These are phyloP conservation scores for Cymbopogon citratus DNA, from an alignment of 176 grass and related monocot species.

Conservation along the genomic window DNA sequence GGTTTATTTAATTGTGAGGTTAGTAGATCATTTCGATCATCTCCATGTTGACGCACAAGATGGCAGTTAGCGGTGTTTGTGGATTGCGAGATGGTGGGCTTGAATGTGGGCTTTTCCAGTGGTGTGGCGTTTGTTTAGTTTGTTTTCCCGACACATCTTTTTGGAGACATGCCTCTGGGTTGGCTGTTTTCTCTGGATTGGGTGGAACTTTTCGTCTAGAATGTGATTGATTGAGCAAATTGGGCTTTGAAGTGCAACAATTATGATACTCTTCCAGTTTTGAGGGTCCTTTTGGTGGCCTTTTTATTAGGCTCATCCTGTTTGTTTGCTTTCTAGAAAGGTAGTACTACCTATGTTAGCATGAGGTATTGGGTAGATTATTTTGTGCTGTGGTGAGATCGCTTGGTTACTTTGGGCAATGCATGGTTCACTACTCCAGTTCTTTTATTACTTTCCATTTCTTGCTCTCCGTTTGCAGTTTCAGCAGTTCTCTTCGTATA, in stretches of 20 bases:
- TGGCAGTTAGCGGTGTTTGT: neutral
- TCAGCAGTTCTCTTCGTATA: neutral
- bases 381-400: neutral
- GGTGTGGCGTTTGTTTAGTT: slow-evolving; percentile 14
- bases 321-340: slow-evolving; percentile 18
- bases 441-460: neutral
- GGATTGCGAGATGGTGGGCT: neutral
- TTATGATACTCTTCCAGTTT: slow-evolving; percentile 11
- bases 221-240: slow-evolving; percentile 22
- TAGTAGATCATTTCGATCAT: neutral
- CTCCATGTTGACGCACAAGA: neutral
- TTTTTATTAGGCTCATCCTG: slow-evolving; percentile 32
- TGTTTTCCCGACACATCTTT: slow-evolving; percentile 7
- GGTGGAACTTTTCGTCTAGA: slow-evolving; percentile 13
- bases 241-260: neutral
- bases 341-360: neutral
- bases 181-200: slow-evolving; percentile 1
- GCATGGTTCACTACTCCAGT: slow-evolving; percentile 10
- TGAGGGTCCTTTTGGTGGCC: slow-evolving; percentile 1
- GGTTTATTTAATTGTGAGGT: slow-evolving; percentile 9
- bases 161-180: neutral
- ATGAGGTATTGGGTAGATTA: slow-evolving; percentile 9
- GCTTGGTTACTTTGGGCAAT: slow-evolving; percentile 27
- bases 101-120: slow-evolving; percentile 20
- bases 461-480: neutral